Evolutionary conservation across 2,329 filamentous ascomycete genomes (phyloP), one percentile per base, ranked within the genome.

Genomic region (Paecilomyces variotii): DNA sequence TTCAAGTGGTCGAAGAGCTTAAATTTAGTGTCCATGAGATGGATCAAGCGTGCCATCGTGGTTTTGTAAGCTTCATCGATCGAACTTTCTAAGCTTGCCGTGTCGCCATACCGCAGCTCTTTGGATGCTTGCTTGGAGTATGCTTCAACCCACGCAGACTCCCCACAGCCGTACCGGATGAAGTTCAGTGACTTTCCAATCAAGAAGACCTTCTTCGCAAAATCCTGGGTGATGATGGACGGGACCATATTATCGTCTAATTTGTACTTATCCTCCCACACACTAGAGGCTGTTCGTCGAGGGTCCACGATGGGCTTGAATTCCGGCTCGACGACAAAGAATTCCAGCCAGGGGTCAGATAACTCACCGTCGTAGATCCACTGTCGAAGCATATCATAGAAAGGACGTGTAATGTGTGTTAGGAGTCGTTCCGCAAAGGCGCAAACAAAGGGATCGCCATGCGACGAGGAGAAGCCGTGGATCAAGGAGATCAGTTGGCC

Each of bases 291-390:
- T 53, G 78, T 76, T 56, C 77, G 74, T 35, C 78, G 71, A 28
- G 77, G 77, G 64, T 80, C 77, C 28, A 74, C 68, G 59, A 80
- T 78, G 60, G 84, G 79, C 67, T 78, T 72, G 55, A 74, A 72
- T 56, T 87, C 84, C 65, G 93, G 90, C 71, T 97, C 91, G 24
- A 86, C 86, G 24, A 99, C 92, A 67, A 99, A 97, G 75, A 99
- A 99, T 69, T 99, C 94, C 58, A 86, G 82, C 68, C 92, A 97
- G 0, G 95, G 94, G 73, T 99, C 94, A n/a, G 90, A 91, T 12
- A 99, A 82, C 78, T 99, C 95, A 61, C 94, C 94, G 68, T 99
- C 93, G 70, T 99, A 99, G 55, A 99, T 96, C 94, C 94, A 99
- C 67, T 91, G 89, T 57, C 91, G 86, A 57, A 99, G 80, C 79